phyloP scores from a whole-genome alignment of 768 basidiomycete genomes.

The Phallus indusiatus region DNA sequence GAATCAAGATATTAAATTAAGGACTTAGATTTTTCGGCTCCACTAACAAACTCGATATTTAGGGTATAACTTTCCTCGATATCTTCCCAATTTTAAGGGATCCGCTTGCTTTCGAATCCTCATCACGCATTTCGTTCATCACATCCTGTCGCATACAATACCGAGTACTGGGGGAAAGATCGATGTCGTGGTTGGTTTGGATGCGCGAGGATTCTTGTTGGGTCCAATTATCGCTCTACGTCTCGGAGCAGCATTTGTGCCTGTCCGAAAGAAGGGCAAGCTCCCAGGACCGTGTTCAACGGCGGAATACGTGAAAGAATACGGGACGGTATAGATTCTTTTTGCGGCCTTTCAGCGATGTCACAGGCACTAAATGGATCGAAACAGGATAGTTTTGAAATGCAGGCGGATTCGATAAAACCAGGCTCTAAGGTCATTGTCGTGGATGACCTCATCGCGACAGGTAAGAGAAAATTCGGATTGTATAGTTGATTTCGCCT shows the following conservation, averaged over 20 bases:
- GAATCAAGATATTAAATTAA: no score
- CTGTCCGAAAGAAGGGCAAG: slow-evolving; percentile 90
- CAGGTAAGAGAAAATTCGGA: slow-evolving; percentile 47
- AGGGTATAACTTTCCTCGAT: slow-evolving; percentile 92
- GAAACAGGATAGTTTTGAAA: slow-evolving; percentile 86
- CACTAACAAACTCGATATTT: not conserved
- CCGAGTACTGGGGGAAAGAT: slow-evolving; percentile 48
- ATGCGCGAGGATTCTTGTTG: slow-evolving; percentile 92
- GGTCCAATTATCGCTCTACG: slow-evolving; percentile 88
- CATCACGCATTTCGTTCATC: slow-evolving; percentile 81
- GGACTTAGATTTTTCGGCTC: no score
- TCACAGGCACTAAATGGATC: not conserved
- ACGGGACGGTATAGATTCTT: slow-evolving; percentile 63
- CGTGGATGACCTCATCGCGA: slow-evolving; percentile 93
- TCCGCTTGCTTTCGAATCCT: slow-evolving; percentile 86
- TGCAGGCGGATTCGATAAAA: slow-evolving; percentile 80
- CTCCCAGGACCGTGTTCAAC: slow-evolving; percentile 79
- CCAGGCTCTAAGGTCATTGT: slow-evolving; percentile 79
- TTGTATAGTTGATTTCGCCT: not conserved
- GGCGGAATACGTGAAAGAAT: slow-evolving; percentile 84
- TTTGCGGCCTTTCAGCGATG: not conserved
- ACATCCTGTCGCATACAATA: slow-evolving; percentile 71
- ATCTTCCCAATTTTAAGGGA: slow-evolving; percentile 88
- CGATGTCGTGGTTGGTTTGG: slow-evolving; percentile 90
- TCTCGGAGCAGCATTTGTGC: slow-evolving; percentile 89